These are phyloP conservation scores for Cryomyces antarcticus DNA, from an alignment of 495 filamentous ascomycete genomes.

Conservation along the genomic window DNA sequence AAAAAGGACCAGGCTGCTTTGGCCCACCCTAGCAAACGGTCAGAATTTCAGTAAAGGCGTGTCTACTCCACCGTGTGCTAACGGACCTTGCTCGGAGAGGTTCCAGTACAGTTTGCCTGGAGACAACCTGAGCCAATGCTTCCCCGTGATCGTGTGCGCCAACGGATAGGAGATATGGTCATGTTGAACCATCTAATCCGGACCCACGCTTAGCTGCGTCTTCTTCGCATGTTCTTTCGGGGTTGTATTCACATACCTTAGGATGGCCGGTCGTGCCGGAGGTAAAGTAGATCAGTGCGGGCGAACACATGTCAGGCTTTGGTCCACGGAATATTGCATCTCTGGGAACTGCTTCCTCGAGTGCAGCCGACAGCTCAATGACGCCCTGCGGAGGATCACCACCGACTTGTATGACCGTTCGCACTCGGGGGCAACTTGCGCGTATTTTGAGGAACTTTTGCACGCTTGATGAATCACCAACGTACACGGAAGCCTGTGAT, in stretches of 20 bases:
- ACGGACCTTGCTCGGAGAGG: constrained; percentile 7
- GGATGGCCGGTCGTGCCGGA: constrained; percentile 8
- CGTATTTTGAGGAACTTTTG: constrained; percentile 3
- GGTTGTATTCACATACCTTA: neutral
- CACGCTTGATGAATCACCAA: constrained; percentile 5
- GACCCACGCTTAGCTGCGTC: too few species aligned
- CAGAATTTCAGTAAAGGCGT: neutral
- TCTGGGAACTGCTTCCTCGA: neutral
- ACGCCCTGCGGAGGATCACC: constrained; percentile 1
- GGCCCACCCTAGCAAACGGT: constrained; percentile 3
- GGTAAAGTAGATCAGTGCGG: constrained; percentile 9
- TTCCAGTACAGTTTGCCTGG: constrained; percentile 4
- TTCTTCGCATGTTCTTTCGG: too few species aligned
- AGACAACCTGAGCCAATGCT: constrained; percentile 5
- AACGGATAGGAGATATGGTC: constrained; percentile 8
- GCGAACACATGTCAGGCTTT: constrained; percentile 1
- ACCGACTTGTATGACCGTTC: constrained; percentile 4
- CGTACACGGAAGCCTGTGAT: constrained; percentile 4
- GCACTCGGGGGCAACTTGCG: constrained; percentile 4
- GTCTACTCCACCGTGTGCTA: neutral
- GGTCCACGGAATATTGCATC: constrained; percentile 3
- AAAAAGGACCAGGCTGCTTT: constrained; percentile 12
- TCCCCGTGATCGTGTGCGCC: constrained; percentile 7
- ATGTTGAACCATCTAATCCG: constrained; percentile 3
- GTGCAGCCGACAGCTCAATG: neutral